A percentile compares a stretch with the other conserved stretches of the same genome.
phyloP scores from a whole-genome alignment of 2,329 filamentous ascomycete species.

The Claviceps quebecensis region DNA sequence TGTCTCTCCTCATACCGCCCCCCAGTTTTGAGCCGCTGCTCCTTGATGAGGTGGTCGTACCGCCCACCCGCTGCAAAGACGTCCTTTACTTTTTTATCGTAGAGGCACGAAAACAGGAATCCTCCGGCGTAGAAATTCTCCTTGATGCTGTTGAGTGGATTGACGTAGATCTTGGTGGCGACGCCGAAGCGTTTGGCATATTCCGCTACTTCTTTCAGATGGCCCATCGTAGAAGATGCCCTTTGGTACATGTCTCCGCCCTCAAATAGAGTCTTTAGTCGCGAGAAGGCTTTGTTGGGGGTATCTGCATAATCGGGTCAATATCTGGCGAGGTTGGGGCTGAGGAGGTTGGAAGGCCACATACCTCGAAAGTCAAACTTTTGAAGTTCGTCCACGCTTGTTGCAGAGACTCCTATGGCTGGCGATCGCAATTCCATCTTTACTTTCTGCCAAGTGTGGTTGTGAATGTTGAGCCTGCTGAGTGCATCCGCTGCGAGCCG shows the following conservation, averaged over 20 bases:
- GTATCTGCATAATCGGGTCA: constrained; percentile 25
- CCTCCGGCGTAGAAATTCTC: constrained; percentile 82
- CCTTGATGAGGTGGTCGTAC: constrained; percentile 79
- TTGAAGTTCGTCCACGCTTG: constrained; percentile 78
- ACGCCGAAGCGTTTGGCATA: constrained; percentile 67
- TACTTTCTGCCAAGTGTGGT: constrained; percentile 72
- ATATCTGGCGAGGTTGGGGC: not conserved
- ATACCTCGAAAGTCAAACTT: constrained; percentile 79
- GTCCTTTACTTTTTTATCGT: constrained; percentile 69
- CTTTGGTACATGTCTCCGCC: constrained; percentile 57
- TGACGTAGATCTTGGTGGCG: constrained; percentile 66
- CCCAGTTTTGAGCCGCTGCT: constrained; percentile 59
- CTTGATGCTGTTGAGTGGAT: constrained; percentile 75
- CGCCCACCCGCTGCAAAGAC: constrained; percentile 88
- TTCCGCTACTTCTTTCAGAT: constrained; percentile 63
- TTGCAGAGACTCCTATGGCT: constrained; percentile 68
- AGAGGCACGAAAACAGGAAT: constrained; percentile 79
- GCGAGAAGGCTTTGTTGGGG: constrained; percentile 41
- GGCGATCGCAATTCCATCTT: constrained; percentile 70
- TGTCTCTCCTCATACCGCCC: constrained; percentile 52
- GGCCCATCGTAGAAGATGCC: constrained; percentile 61
- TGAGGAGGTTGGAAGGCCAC: constrained; percentile 5
- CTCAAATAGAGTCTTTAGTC: constrained; percentile 45
- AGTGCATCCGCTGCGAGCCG: constrained; percentile 67
- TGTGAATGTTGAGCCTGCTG: constrained; percentile 73